Percentiles rank a stretch among this genome's conserved stretches.
Conservation (phyloP, 768 basidiomycete genomes). For the Podaxis mareebaensis region DNA sequence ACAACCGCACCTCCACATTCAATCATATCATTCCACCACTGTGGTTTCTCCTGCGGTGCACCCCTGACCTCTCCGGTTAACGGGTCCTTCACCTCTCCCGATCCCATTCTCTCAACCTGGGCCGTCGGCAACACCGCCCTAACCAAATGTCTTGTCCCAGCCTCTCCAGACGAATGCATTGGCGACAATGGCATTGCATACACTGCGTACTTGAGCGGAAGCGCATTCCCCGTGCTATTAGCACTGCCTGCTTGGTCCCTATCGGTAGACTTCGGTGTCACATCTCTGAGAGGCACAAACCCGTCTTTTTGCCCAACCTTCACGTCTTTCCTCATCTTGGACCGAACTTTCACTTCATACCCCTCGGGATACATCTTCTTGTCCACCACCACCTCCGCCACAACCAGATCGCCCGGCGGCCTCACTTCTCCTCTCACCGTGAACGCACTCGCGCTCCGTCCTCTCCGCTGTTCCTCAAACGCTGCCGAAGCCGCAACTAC, state of each 20-base stretch:
- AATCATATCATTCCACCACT: conserved; percentile 64
- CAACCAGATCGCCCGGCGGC: conserved; percentile 66
- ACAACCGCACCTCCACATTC: conserved; percentile 41
- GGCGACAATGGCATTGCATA: conserved; percentile 83
- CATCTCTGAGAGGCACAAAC: conserved; percentile 13
- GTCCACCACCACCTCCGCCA: conserved; percentile 81
- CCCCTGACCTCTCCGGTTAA: conserved; percentile 67
- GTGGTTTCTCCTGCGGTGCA: conserved; percentile 58
- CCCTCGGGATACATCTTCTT: conserved; percentile 78
- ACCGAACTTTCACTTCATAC: conserved; percentile 56
- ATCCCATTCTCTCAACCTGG: conserved; percentile 74
- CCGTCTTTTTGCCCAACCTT: conserved; percentile 23
- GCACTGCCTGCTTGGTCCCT: conserved; percentile 18
- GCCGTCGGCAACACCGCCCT: conserved; percentile 81
- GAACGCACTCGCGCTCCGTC: conserved; percentile 55
- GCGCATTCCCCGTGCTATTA: conserved; percentile 28
- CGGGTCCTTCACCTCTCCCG: conserved; percentile 72
- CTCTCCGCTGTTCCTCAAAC: conserved; percentile 24
- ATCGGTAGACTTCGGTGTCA: conserved; percentile 19
- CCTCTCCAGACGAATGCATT: conserved; percentile 65
- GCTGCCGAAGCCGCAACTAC: conserved; percentile 10
- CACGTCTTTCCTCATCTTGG: conserved; percentile 39
- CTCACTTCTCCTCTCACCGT: conserved; percentile 62
- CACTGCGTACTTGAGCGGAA: conserved; percentile 60
- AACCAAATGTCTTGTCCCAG: conserved; percentile 73